A percentile compares a stretch with the other conserved stretches of the same genome.
These are phyloP conservation scores for Fusarium vanettenii DNA, from an alignment of 2,329 filamentous ascomycete genomes.

Conservation along the genomic window DNA sequence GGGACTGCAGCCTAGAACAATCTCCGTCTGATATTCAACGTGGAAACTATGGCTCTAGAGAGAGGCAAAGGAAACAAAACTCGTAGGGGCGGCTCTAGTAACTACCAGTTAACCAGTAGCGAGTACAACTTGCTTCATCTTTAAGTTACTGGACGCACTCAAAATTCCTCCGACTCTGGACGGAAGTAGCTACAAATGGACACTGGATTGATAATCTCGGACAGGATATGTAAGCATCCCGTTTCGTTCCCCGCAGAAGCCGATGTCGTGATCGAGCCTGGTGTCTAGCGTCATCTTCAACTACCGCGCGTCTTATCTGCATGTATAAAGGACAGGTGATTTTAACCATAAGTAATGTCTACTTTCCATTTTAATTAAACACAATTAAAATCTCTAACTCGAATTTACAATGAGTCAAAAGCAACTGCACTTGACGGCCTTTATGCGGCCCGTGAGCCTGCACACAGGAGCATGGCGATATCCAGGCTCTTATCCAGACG, in stretches of 20 bases:
- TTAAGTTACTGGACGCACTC: not conserved
- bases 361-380: not conserved
- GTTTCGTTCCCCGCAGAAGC: slow-evolving; percentile 6
- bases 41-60: not conserved
- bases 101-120: not conserved
- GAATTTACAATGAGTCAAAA: slow-evolving; percentile 38
- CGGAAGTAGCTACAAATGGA: not conserved
- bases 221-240: slow-evolving; percentile 2
- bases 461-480: slow-evolving; percentile 69
- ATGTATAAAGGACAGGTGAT: not conserved
- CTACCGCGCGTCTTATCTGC: not conserved
- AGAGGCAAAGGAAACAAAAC: not conserved
- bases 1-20: not conserved
- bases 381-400: not conserved
- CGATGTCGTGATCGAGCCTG: slow-evolving; percentile 34
- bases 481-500: slow-evolving; percentile 64
- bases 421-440: slow-evolving; percentile 66
- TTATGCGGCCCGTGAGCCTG: slow-evolving; percentile 68
- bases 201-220: not conserved
- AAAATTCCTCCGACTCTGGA: not conserved
- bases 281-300: slow-evolving; percentile 24
- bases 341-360: not conserved
- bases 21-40: not conserved
- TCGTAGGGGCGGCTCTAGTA: not conserved
- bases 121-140: not conserved